phyloP scores from a whole-genome alignment of 495 filamentous ascomycete species.

The Tuber indicum region DNA sequence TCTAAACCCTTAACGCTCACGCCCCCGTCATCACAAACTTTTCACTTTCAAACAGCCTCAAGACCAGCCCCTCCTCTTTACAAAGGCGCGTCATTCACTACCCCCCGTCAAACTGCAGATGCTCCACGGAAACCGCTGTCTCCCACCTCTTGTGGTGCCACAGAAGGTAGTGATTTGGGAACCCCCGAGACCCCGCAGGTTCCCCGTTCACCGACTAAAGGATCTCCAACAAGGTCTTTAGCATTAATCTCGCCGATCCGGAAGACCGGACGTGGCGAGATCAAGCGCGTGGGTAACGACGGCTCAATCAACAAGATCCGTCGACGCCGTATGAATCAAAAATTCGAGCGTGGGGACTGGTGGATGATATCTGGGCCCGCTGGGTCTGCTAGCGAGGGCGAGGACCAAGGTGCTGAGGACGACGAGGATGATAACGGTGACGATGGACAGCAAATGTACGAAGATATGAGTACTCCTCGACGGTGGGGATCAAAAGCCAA shows the following conservation, averaged over 20 bases:
- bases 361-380: background rate
- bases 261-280: slow-evolving; percentile 53
- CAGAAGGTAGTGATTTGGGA: slow-evolving; percentile 39
- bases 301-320: slow-evolving; percentile 51
- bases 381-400: slow-evolving; percentile 41
- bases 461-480: slow-evolving; percentile 32
- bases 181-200: slow-evolving; percentile 64
- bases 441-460: slow-evolving; percentile 43
- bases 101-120: slow-evolving; percentile 64
- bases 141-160: slow-evolving; percentile 57
- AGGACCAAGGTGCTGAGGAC: slow-evolving; percentile 42
- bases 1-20: slow-evolving; percentile 26
- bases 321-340: slow-evolving; percentile 46
- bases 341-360: slow-evolving; percentile 30
- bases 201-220: slow-evolving; percentile 45
- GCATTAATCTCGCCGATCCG: slow-evolving; percentile 12
- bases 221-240: slow-evolving; percentile 6
- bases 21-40: slow-evolving; percentile 40
- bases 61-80: slow-evolving; percentile 50
- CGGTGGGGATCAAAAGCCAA: slow-evolving; percentile 51
- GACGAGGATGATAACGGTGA: slow-evolving; percentile 38
- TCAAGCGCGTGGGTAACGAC: slow-evolving; percentile 52
- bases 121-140: slow-evolving; percentile 50
- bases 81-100: slow-evolving; percentile 66
- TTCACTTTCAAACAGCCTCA: slow-evolving; percentile 35